Conservation (phyloP, 805 yeast genomes). For the Kluyveromyces wickerhamii region DNA sequence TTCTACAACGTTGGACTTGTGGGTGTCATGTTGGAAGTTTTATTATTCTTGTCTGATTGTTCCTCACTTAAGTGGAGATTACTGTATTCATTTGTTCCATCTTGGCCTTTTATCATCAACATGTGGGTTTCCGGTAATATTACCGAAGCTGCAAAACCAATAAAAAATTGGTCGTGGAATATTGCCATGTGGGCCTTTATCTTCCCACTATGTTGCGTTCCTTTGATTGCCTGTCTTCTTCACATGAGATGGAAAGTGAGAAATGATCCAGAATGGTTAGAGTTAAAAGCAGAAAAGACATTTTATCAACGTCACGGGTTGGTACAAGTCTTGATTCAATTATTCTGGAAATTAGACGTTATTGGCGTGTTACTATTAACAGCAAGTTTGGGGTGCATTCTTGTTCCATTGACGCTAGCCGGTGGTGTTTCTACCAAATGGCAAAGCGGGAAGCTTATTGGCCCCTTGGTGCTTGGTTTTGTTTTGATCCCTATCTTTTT, state of each 20-base stretch:
- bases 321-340: constrained; percentile 20
- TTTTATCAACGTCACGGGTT: constrained; percentile 4
- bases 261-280: constrained; percentile 34
- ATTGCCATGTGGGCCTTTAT: constrained; percentile 52
- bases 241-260: constrained; percentile 38
- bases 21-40: constrained; percentile 50
- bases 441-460: constrained; percentile 47
- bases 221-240: constrained; percentile 33
- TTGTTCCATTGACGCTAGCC: constrained; percentile 59
- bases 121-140: constrained; percentile 71
- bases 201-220: constrained; percentile 41
- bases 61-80: constrained; percentile 68
- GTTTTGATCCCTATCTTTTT: constrained; percentile 41
- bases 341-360: constrained; percentile 51
- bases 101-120: constrained; percentile 65
- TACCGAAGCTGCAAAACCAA: constrained; percentile 30
- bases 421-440: constrained; percentile 44
- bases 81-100: constrained; percentile 54
- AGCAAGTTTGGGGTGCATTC: constrained; percentile 45
- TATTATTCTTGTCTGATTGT: constrained; percentile 56
- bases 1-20: constrained; percentile 47
- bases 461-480: constrained; percentile 48
- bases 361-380: constrained; percentile 45
- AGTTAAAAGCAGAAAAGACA: constrained; percentile 26
- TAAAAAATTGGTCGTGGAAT: constrained; percentile 57